Base-by-base conservation (phyloP, 148 eudicot genomes). In the Chenopodium formosanum region DNA sequence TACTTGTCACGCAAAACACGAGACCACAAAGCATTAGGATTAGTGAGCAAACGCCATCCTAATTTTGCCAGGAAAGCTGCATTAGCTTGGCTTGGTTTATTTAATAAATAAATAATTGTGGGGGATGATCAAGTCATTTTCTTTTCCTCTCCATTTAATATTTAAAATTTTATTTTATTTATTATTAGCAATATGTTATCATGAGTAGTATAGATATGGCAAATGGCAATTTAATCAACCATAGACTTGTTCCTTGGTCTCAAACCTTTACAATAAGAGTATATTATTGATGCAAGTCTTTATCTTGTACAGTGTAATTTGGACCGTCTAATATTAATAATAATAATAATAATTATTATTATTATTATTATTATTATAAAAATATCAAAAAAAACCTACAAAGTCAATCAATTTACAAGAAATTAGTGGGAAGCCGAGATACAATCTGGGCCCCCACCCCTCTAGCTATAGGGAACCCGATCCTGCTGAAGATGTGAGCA, bases 191-290 rank as follows among this genome's bases (percentile, higher is more conserved):
- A 32, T 32, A 32, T 32, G 34, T 32, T 32, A 32, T 32, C 2
- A 32, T 1, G 34, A 32, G 34, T 32, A 32, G 34, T 32, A 32
- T 32, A 9, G 32, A 67, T 25, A 6, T 68, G 72, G 72, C 72
- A 68, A 68, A 68, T 68, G 72, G 72, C 72, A 31, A 68, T 68
- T 31, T 68, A 32, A 68, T 68, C 72, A 68, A 23, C 71, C 71
- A 68, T 68, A 31, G 71, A 68, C 71, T 29, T 68, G 44, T 68
- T 31, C 44, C 22, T 68, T 14, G 44, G 44, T 68, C 72, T 68
- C 40, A 68, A 68, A 14, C 22, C 44, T 32, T 13, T 32, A 31
- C 46, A 69, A 2, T 29, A 12, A 27, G 2, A 68, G 3, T 68
- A 23, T 10, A 66, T 1, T 11, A 7, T 8, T 7, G 14, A 68